Conservation (phyloP, 2,329 filamentous ascomycete genomes). For the Diaporthe longicolla region DNA sequence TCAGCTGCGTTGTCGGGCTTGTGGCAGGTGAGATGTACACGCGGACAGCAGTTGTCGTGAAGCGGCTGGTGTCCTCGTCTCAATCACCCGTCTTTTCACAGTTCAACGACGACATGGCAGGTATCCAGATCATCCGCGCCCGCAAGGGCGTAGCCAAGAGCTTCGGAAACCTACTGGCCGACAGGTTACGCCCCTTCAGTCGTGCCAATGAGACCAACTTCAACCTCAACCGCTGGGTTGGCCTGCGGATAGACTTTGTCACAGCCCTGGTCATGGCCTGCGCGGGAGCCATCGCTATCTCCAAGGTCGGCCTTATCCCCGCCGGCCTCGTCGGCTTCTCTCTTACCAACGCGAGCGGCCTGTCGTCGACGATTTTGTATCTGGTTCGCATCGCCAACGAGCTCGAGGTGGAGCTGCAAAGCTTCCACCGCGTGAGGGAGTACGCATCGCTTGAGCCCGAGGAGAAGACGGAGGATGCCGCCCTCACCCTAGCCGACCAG, state of each 20-base stretch:
- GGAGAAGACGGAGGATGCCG: slow-evolving; percentile 43
- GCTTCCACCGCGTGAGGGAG: slow-evolving; percentile 53
- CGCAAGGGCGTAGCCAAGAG: slow-evolving; percentile 61
- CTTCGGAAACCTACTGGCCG: slow-evolving; percentile 65
- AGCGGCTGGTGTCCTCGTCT: slow-evolving; percentile 56
- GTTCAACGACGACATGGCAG: slow-evolving; percentile 58
- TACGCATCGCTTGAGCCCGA: slow-evolving; percentile 50
- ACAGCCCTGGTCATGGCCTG: slow-evolving; percentile 66
- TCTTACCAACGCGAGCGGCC: slow-evolving; percentile 67
- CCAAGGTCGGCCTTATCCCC: slow-evolving; percentile 60
- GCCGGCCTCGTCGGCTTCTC: slow-evolving; percentile 71
- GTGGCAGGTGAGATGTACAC: slow-evolving; percentile 61
- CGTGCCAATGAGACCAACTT: slow-evolving; percentile 64
- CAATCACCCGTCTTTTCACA: slow-evolving; percentile 70
- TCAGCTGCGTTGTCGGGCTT: slow-evolving; percentile 55
- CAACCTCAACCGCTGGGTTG: slow-evolving; percentile 72
- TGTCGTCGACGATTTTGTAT: slow-evolving; percentile 65
- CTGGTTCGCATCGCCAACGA: slow-evolving; percentile 69
- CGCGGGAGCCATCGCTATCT: slow-evolving; percentile 67
- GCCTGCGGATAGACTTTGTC: slow-evolving; percentile 67
- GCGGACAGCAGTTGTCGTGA: slow-evolving; percentile 58
- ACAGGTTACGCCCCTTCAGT: slow-evolving; percentile 63
- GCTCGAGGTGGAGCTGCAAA: slow-evolving; percentile 70
- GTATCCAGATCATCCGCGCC: slow-evolving; percentile 59
- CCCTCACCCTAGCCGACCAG: neutral